Evolutionary conservation across 306 rosid genomes (phyloP).

Genomic region (Medicago truncatula): MtrunA17r5.0-ANR NC_053048.1:35619501-35620000

Average conservation of each 20-base stretch:
- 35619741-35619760: constrained; percentile 1
- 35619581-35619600: background rate
- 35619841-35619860: background rate
- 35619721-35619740: constrained; percentile 1
- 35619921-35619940: background rate
- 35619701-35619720: constrained; percentile 15
- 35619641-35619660: background rate
- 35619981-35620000: background rate
- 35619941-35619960: background rate
- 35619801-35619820: background rate
- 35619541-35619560: constrained; percentile 7
- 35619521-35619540: background rate
- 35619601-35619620: background rate
- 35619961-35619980: constrained; percentile 8
- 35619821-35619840: constrained; percentile 5
- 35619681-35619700: background rate
- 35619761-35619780: constrained; percentile 7
- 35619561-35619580: background rate
- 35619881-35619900: background rate
- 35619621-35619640: background rate
- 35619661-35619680: background rate
- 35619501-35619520: constrained; percentile 5
- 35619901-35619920: background rate
- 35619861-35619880: background rate
- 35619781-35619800: background rate